Evolutionary conservation across 2,329 filamentous ascomycete genomes (phyloP).

Genomic region (Hypocreales sp.): DNA sequence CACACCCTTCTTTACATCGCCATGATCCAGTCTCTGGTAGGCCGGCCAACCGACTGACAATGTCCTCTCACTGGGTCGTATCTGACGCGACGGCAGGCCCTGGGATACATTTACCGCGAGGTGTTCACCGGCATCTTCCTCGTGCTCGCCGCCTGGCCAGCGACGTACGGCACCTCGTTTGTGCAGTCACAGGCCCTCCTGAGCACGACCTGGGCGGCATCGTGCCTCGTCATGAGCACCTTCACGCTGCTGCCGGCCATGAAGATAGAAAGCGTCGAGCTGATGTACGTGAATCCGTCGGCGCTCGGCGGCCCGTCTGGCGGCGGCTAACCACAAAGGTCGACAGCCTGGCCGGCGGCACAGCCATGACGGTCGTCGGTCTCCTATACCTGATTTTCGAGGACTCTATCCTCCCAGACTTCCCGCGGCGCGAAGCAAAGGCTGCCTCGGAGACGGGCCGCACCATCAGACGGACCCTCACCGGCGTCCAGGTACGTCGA

Average conservation of each 20-base stretch:
- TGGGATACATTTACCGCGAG: conserved; percentile 84
- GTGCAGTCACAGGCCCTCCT: conserved; percentile 49
- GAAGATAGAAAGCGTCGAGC: conserved; percentile 61
- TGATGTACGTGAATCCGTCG: conserved; percentile 45
- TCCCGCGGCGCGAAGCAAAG: conserved; percentile 11
- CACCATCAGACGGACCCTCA: conserved; percentile 37
- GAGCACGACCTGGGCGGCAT: conserved; percentile 55
- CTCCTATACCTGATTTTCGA: conserved; percentile 70
- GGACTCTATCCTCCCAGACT: conserved; percentile 37
- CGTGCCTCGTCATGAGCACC: conserved; percentile 70
- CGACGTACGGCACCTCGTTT: conserved; percentile 58
- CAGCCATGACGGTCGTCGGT: conserved; percentile 63
- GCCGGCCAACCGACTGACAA: conserved; percentile 10
- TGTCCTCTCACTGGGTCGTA: no score
- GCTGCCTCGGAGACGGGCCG: conserved; percentile 15
- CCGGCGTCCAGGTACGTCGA: conserved; percentile 57
- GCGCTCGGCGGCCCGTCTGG: conserved; percentile 3
- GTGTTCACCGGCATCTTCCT: conserved; percentile 72
- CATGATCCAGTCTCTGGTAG: conserved; percentile 63
- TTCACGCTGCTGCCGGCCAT: conserved; percentile 82
- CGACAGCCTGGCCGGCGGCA: conserved; percentile 54
- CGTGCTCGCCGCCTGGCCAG: conserved; percentile 63
- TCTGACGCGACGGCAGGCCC: conserved; percentile 38
- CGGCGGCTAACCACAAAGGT: no score
- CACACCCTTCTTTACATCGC: conserved; percentile 54